phyloP scores from a whole-genome alignment of 345 rosid genomes.

The Tarenaya hassleriana region DNA sequence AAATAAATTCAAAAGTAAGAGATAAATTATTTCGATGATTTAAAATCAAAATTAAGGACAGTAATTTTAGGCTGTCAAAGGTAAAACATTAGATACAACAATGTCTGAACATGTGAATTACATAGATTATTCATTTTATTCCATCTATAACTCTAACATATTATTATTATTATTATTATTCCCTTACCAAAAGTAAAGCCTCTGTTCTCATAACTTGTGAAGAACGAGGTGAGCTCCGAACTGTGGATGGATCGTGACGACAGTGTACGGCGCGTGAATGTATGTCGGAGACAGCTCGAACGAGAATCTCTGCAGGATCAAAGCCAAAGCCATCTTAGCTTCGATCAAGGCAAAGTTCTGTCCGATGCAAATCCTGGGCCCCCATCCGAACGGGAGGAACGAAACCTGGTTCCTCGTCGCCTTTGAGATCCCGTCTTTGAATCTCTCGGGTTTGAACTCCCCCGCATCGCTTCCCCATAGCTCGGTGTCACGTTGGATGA shows the following conservation, averaged over 20 bases:
- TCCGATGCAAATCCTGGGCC: conserved; percentile 56
- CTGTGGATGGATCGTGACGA: conserved; percentile 39
- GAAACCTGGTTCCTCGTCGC: conserved; percentile 46
- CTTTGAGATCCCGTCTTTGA: conserved; percentile 40
- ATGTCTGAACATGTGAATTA: no score
- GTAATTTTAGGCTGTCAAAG: no score
- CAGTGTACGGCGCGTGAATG: conserved; percentile 37
- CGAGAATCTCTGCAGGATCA: conserved; percentile 43
- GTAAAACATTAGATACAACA: no score
- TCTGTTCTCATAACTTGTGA: conserved; percentile 15
- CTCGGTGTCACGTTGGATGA: conserved; percentile 37
- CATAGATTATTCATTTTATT: no score
- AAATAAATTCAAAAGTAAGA: no score
- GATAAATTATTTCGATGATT: no score
- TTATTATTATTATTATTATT: no score
- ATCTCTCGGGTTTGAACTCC: conserved; percentile 50
- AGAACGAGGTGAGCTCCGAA: conserved; percentile 40
- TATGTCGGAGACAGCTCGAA: conserved; percentile 49
- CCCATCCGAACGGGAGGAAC: conserved; percentile 49
- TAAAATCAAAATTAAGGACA: no score
- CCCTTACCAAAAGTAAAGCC: no score
- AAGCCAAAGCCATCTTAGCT: conserved; percentile 43
- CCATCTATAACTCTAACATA: no score
- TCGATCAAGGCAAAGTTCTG: conserved; percentile 57
- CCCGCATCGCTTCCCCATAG: conserved; percentile 50